Evolutionary conservation across 2,329 filamentous ascomycete genomes (phyloP).

Genomic region (Monilinia fructicola): DNA sequence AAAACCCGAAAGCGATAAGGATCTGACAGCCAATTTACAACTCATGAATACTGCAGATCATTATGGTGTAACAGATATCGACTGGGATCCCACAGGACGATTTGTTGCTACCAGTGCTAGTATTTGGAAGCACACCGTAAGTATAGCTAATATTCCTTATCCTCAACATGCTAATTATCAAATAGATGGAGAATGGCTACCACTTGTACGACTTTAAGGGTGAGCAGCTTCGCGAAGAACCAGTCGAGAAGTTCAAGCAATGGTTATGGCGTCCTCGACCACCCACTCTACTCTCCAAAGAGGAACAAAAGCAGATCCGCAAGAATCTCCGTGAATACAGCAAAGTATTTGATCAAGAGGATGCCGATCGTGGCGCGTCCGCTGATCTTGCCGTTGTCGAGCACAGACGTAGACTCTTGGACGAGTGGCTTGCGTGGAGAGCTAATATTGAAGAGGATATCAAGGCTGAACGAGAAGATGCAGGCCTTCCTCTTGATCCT

Average conservation of each 20-base stretch:
- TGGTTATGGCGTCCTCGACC: slow-evolving; percentile 92
- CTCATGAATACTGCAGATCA: slow-evolving; percentile 92
- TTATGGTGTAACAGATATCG: slow-evolving; percentile 95
- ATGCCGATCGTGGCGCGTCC: slow-evolving; percentile 87
- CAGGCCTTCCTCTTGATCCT: slow-evolving; percentile 65
- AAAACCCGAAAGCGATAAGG: slow-evolving; percentile 89
- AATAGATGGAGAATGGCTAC: slow-evolving; percentile 97
- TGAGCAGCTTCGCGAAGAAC: slow-evolving; percentile 83
- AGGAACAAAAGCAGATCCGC: slow-evolving; percentile 96
- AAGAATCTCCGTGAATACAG: slow-evolving; percentile 98
- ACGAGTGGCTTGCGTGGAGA: slow-evolving; percentile 88
- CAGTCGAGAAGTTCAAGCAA: slow-evolving; percentile 96
- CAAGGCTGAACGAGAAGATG: slow-evolving; percentile 65
- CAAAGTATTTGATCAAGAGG: slow-evolving; percentile 91
- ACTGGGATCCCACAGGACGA: slow-evolving; percentile 95
- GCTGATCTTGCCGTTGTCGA: slow-evolving; percentile 94
- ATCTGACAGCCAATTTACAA: slow-evolving; percentile 90
- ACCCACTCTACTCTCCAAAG: slow-evolving; percentile 85
- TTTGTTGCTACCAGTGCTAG: slow-evolving; percentile 93
- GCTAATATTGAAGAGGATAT: slow-evolving; percentile 70
- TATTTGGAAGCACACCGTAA: slow-evolving; percentile 92
- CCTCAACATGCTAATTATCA: slow-evolving; percentile 33
- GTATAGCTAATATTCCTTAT: slow-evolving; percentile 41
- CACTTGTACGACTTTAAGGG: slow-evolving; percentile 97
- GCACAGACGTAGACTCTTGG: slow-evolving; percentile 74